Evolutionary conservation across 1,284 basidiomycete genomes (phyloP).

Genomic region (Cerioporus squamosus): DNA sequence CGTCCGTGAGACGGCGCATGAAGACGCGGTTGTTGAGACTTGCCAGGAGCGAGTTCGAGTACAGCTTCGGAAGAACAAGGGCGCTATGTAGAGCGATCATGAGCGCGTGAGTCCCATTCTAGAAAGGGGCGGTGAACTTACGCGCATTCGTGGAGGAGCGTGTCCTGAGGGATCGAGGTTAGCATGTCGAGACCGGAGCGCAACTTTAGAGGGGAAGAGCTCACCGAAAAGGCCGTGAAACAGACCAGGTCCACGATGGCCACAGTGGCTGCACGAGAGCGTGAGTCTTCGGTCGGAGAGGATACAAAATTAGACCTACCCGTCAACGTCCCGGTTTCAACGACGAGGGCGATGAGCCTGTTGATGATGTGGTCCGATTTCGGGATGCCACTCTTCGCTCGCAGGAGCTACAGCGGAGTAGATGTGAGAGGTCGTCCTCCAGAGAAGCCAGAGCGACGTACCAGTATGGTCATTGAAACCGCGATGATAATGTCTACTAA

Average conservation of each 20-base stretch:
- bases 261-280: background rate
- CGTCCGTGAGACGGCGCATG: background rate
- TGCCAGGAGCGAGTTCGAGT: background rate
- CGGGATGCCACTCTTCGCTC: background rate
- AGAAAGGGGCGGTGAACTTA: background rate
- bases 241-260: background rate
- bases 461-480: conserved; percentile 1
- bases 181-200: no score
- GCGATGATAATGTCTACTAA: conserved; percentile 3
- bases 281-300: background rate
- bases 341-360: background rate
- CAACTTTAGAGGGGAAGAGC: no score
- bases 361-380: background rate
- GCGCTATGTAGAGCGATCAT: background rate
- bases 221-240: background rate
- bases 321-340: conserved; percentile 2
- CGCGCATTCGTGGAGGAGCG: conserved; percentile 1
- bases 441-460: background rate
- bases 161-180: background rate
- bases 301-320: background rate
- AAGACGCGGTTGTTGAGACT: background rate
- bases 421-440: background rate
- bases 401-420: background rate
- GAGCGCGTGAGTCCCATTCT: background rate
- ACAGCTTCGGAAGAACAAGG: background rate